These are phyloP conservation scores for Amanita molliuscula DNA, from an alignment of 768 basidiomycete genomes.

Conservation along the genomic window DNA sequence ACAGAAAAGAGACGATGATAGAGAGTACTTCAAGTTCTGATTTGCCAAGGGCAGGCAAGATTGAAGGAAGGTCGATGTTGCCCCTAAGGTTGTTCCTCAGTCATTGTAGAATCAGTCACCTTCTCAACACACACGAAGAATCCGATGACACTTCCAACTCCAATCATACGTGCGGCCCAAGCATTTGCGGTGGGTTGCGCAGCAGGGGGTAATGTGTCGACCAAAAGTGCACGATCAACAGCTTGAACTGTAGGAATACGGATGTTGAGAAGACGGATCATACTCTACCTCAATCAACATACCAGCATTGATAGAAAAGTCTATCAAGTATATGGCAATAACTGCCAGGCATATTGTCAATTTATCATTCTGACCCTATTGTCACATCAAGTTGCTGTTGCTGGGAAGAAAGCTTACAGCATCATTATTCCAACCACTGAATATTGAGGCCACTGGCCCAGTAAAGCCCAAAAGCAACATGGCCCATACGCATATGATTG, in stretches of 20 bases:
- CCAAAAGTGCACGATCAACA: slow-evolving; percentile 81
- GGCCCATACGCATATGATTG: slow-evolving; percentile 52
- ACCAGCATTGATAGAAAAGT: slow-evolving; percentile 50
- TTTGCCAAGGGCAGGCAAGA: slow-evolving; percentile 67
- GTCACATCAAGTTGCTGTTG: not conserved
- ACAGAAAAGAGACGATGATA: slow-evolving; percentile 57
- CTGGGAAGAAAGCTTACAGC: slow-evolving; percentile 16
- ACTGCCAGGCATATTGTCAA: slow-evolving; percentile 76
- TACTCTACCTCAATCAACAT: slow-evolving; percentile 4
- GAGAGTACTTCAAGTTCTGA: slow-evolving; percentile 78
- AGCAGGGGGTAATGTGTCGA: slow-evolving; percentile 69
- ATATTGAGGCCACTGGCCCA: slow-evolving; percentile 47
- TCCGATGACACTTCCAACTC: slow-evolving; percentile 75
- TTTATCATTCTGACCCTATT: slow-evolving; percentile 37
- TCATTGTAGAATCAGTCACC: not conserved
- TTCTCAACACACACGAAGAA: slow-evolving; percentile 67
- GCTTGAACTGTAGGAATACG: slow-evolving; percentile 53
- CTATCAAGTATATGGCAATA: slow-evolving; percentile 36
- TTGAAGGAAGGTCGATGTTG: slow-evolving; percentile 60
- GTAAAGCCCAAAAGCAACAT: slow-evolving; percentile 84
- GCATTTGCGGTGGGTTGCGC: slow-evolving; percentile 83
- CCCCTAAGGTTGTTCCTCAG: slow-evolving; percentile 38
- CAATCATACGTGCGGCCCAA: slow-evolving; percentile 92
- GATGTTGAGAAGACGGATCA: not conserved
- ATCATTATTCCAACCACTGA: slow-evolving; percentile 22